Evolutionary conservation across 2,329 filamentous ascomycete genomes (phyloP).

Genomic region (Claviceps maximensis): DNA sequence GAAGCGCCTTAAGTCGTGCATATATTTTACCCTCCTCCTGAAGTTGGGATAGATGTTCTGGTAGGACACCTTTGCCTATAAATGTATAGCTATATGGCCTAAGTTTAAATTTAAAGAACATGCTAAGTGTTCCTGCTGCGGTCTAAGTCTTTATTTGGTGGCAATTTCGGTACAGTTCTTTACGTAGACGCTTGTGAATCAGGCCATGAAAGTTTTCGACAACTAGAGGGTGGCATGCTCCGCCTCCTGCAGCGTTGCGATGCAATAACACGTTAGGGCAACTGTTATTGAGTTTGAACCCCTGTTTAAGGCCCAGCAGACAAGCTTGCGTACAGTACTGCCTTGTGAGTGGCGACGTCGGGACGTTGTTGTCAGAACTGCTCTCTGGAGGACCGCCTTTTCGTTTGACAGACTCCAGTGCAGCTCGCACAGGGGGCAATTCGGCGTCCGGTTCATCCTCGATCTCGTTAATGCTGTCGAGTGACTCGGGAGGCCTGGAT

Average conservation of each 20-base stretch:
- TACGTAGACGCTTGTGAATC: constrained; percentile 4
- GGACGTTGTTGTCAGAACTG: constrained; percentile 7
- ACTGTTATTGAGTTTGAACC: constrained; percentile 8
- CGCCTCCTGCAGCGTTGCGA: background rate
- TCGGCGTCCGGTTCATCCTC: background rate
- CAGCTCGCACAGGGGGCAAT: no score
- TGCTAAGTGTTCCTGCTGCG: no score
- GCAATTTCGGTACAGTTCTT: constrained; percentile 8
- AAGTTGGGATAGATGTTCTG: background rate
- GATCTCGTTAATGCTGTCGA: no score
- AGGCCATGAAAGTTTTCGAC: background rate
- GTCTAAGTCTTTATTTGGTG: no score
- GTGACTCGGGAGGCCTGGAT: no score
- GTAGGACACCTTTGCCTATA: constrained; percentile 11
- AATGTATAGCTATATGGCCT: constrained; percentile 11
- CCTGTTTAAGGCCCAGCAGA: constrained; percentile 12
- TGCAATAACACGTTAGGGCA: background rate
- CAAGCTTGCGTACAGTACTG: constrained; percentile 13
- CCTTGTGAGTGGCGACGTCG: constrained; percentile 5
- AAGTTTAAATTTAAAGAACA: constrained; percentile 12
- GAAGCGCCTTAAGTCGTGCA: constrained; percentile 8
- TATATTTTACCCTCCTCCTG: constrained; percentile 12
- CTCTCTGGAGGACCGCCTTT: background rate
- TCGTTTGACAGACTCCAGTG: no score
- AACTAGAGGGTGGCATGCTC: background rate